Conservation (phyloP, 306 rosid species). For the Lathyrus tuberosus region DNA sequence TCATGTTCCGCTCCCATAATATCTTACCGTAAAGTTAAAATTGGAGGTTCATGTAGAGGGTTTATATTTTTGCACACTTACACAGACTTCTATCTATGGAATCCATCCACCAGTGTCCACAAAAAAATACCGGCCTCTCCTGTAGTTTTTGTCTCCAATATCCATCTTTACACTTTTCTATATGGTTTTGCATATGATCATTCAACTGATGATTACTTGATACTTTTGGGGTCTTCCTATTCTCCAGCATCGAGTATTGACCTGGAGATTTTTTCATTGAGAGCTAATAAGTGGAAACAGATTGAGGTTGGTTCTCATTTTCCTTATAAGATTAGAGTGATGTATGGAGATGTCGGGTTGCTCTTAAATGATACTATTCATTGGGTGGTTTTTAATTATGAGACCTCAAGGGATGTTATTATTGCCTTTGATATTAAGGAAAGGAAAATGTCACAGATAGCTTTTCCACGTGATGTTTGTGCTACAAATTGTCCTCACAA, state of each 20-base stretch:
- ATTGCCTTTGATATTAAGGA: neutral
- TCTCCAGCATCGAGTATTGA: neutral
- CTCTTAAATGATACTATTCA: too few species aligned
- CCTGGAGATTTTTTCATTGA: neutral
- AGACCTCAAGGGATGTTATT: too few species aligned
- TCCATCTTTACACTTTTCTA: neutral
- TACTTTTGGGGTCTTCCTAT: neutral
- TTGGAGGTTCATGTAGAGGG: constrained; percentile 23
- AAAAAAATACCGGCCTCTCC: neutral
- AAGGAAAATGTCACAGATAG: neutral
- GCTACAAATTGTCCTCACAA: too few species aligned
- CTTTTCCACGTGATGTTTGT: neutral
- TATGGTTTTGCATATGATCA: neutral
- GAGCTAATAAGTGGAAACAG: neutral
- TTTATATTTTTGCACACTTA: neutral
- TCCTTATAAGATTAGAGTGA: too few species aligned
- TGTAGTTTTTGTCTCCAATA: neutral
- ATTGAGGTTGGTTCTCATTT: too few species aligned
- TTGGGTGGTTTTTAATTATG: too few species aligned
- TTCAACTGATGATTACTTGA: neutral
- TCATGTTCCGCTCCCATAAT: neutral
- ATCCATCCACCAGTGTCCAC: neutral
- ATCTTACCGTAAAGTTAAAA: neutral
- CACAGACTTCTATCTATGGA: neutral
- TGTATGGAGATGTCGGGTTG: too few species aligned